Evolutionary conservation across 1,139 yeast species (phyloP).

Genomic region (Petasospora rhodanensis): DNA sequence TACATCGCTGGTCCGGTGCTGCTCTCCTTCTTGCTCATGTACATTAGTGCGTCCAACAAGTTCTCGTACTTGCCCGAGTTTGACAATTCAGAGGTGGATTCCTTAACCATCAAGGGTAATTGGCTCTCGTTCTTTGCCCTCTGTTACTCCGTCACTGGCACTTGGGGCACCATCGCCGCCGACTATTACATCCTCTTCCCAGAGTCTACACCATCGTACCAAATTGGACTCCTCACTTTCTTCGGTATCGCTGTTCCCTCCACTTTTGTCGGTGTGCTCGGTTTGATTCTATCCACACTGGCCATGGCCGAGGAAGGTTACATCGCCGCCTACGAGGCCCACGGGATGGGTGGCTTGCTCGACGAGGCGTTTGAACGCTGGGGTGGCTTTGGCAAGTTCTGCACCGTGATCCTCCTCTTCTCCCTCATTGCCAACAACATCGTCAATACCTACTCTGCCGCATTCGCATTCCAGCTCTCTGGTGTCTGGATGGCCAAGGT

Average conservation of each 20-base stretch:
- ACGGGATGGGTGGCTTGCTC: conserved; percentile 79
- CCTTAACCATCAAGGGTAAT: conserved; percentile 50
- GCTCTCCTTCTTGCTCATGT: conserved; percentile 63
- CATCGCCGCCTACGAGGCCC: conserved; percentile 49
- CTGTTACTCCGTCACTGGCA: conserved; percentile 74
- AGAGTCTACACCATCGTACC: conserved; percentile 56
- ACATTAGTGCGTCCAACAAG: conserved; percentile 59
- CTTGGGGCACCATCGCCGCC: conserved; percentile 88
- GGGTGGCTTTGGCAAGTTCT: conserved; percentile 77
- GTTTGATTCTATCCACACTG: conserved; percentile 65
- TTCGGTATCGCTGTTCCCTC: conserved; percentile 71
- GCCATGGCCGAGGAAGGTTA: conserved; percentile 61
- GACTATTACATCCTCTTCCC: conserved; percentile 86
- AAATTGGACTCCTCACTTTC: conserved; percentile 60
- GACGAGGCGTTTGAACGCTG: conserved; percentile 66
- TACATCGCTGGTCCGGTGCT: conserved; percentile 66
- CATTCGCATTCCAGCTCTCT: conserved; percentile 71
- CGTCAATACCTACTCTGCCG: conserved; percentile 79
- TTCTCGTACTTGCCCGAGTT: conserved; percentile 31
- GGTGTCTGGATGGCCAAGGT: conserved; percentile 57
- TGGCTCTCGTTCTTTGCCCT: conserved; percentile 73
- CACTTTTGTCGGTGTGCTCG: conserved; percentile 70
- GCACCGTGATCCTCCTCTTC: conserved; percentile 62
- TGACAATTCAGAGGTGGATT: conserved; percentile 33
- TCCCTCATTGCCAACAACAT: conserved; percentile 79